Evolutionary conservation across 805 yeast species (phyloP), one percentile per base, ranked within the genome.

Genomic region (Lipomyces yamanashiensis): DNA sequence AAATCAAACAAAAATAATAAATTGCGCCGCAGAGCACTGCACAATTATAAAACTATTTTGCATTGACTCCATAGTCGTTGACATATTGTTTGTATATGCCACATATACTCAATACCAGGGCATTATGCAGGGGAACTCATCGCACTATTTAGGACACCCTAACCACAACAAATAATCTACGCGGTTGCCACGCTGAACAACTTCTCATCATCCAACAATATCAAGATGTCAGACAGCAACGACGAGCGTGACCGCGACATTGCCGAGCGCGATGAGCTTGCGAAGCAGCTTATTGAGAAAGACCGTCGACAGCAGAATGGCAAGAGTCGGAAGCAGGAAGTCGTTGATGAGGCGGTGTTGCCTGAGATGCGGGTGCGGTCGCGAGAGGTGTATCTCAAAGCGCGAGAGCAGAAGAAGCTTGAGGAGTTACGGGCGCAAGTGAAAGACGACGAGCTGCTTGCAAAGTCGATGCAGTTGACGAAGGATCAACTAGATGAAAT

Each of bases 401-500:
- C 79, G 50, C 76, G 87, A 58, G 87, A 85, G 62, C 77, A 78
- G 60, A 79, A 81, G 66, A 80, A 82, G 67, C 71, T 81, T 17
- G 68, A 76, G 12, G 70, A 81, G 15, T 61, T 85, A 15, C 77
- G 79, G 51, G 75, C 75, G 28, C 89, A 86, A 55, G 75, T 87
- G 13, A 73, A 72, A 2, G 82, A 78, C 9, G 75, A 82, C 36
- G 87, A 69, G 75, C 76, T 15, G 85, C 84, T 70, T 79, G 85
- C 17, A 70, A 77, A 17, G 71, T 76, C 63, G 76, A 81, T 68
- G 1, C 78, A 80, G 21, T 71, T 87, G 19, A 78, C 85, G 0
- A 70, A 71, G 28, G 72, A 73, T 23, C 90, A 87, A 65, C 81
- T 78, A 54, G 73, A 78, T n/a, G 87, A 86, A 54, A 80, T 83